Evolutionary conservation across 106 monocot species (phyloP).

Genomic region (Posidonia australis): DNA sequence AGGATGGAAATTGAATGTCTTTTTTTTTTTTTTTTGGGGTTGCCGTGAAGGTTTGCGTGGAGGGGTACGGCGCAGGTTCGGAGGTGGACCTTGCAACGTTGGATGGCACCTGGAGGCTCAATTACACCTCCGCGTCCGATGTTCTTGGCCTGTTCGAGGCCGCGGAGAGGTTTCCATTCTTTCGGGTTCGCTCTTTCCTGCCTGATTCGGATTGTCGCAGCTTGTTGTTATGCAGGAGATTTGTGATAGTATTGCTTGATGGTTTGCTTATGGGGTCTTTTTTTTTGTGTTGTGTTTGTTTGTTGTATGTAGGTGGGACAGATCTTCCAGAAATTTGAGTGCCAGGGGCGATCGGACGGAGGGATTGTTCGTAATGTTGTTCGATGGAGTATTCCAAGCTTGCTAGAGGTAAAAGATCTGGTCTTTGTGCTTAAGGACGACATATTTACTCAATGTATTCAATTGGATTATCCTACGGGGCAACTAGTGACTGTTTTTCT

Average conservation of each 20-base stretch:
- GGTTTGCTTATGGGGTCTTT: background rate
- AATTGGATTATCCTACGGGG: too few relatives aligned
- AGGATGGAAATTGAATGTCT: too few relatives aligned
- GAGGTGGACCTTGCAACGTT: conserved; percentile 40
- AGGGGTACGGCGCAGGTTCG: conserved; percentile 45
- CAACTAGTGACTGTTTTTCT: too few relatives aligned
- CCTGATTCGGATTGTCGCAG: background rate
- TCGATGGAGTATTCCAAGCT: conserved; percentile 62
- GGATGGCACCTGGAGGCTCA: conserved; percentile 82
- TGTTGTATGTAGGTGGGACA: conserved; percentile 62
- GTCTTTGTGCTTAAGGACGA: too few relatives aligned
- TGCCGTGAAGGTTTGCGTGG: conserved; percentile 43
- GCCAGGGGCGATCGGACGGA: conserved; percentile 46
- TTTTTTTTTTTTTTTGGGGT: background rate
- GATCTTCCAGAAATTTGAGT: conserved; percentile 94
- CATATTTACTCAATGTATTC: too few relatives aligned
- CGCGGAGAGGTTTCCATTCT: conserved; percentile 50
- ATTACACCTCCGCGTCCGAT: conserved; percentile 80
- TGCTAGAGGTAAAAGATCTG: conserved; percentile 58
- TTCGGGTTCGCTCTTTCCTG: conserved; percentile 32
- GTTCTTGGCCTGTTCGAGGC: conserved; percentile 84
- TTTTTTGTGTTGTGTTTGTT: background rate
- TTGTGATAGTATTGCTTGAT: background rate
- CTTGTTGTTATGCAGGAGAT: background rate
- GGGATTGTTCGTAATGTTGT: conserved; percentile 91